These are phyloP conservation scores for Stephanodiscus minutulus DNA, from an alignment of 108 stramenopile species.

Conservation along the genomic window DNA sequence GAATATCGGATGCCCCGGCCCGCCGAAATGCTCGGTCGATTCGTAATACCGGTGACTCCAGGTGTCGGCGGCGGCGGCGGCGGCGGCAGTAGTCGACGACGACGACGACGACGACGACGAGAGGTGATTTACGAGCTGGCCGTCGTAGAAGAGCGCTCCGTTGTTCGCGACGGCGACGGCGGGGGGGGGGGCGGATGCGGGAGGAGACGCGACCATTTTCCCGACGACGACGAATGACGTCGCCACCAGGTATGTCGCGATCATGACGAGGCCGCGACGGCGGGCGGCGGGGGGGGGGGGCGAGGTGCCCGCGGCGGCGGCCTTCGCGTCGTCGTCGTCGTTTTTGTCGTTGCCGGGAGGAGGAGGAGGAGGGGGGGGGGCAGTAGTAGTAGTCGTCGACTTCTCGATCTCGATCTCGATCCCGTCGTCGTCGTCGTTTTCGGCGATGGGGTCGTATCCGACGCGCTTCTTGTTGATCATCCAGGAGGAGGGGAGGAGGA, in stretches of 20 bases:
- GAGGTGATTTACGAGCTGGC: constrained; percentile 64
- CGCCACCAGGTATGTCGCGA: too few relatives aligned
- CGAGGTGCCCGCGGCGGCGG: background rate
- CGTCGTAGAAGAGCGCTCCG: constrained; percentile 49
- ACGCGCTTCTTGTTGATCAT: background rate
- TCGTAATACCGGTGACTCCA: constrained; percentile 77
- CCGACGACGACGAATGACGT: too few relatives aligned
- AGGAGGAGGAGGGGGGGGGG: too few relatives aligned
- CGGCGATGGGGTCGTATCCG: background rate
- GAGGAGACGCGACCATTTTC: too few relatives aligned
- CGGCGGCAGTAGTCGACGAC: too few relatives aligned
- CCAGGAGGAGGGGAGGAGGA: background rate
- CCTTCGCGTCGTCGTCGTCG: background rate
- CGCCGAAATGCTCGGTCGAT: constrained; percentile 46
- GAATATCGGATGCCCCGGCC: constrained; percentile 75
- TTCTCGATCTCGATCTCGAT: background rate
- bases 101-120: too few relatives aligned
- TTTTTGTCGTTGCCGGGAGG: too few relatives aligned
- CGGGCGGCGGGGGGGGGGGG: background rate
- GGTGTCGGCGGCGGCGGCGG: too few relatives aligned
- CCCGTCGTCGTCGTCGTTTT: background rate
- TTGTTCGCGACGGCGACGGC: background rate
- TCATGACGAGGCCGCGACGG: too few relatives aligned
- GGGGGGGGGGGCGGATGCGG: background rate
- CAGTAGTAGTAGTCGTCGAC: background rate